Base-by-base conservation (phyloP, 1,139 yeast species). In the Lodderomyces elongisporus region DNA sequence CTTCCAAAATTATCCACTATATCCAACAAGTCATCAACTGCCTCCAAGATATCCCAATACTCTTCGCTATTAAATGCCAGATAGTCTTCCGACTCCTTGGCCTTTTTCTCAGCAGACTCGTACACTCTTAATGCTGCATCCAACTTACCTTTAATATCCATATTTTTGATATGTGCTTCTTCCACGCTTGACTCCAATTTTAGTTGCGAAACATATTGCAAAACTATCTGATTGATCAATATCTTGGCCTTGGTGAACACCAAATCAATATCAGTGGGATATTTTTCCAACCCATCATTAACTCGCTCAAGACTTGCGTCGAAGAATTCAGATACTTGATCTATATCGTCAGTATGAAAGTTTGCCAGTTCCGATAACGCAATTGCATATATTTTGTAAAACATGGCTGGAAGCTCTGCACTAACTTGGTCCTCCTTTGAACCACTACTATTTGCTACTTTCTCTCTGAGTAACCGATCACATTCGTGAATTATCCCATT, bases 401-500 rank as follows among this genome's bases (percentile, higher is more conserved):
- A 85, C 31, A 65, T 66, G 14, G 77, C 78, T 12, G 80, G 75
- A 14, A 84, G 53, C 31, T 48, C 41, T 36, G 54, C 4, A 13
- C 14, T 12, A 7, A 12, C 16, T 14, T 9, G 6, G 17, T 14
- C n/a, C 6, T 26, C 28, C 13, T 13, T 15, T 4, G 27, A 49
- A n/a, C n/a, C n/a, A n/a, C n/a, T n/a, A n/a, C n/a, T n/a, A 3
- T 48, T 38, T 9, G 55, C 56, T 3, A 60, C 60, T 14, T 42
- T 31, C 17, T 40, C 39, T 47, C 95, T 69, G 45, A 87, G 65
- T 27, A 87, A 54, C 30, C 95, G 62, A 50, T 89, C 96, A 58
- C 96, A 84, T 55, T 91, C 97, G 49, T 91, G 96, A 14, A 91
- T 75, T 4, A 91, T 72, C 18, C 96, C 97, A 48, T 88, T 84